These are phyloP conservation scores for Sporothrix inflata DNA, from an alignment of 2,329 filamentous ascomycete genomes.

Conservation along the genomic window DNA sequence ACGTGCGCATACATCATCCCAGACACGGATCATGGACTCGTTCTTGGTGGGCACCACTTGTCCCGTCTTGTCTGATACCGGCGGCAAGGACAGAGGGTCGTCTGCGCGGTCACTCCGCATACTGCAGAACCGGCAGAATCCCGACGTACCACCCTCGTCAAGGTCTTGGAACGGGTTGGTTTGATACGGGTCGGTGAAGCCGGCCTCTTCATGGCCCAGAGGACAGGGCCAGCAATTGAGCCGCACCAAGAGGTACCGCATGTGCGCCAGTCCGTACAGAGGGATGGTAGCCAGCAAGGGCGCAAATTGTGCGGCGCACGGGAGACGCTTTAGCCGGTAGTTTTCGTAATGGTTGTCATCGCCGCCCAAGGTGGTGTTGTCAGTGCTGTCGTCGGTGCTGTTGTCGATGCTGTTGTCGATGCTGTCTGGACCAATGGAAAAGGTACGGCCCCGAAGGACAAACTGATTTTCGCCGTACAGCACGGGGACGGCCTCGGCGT, in stretches of 20 bases:
- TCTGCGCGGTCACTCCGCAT: background rate
- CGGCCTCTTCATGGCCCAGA: background rate
- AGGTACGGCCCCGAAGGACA: background rate
- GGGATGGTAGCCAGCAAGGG: background rate
- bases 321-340: background rate
- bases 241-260: background rate
- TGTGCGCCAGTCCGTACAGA: background rate
- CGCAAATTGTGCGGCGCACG: background rate
- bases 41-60: background rate
- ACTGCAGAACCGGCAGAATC: background rate
- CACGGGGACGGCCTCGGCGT: background rate
- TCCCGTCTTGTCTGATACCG: background rate
- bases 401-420: background rate
- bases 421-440: background rate
- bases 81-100: background rate
- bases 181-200: background rate
- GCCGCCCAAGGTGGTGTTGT: no score
- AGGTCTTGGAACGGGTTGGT: background rate
- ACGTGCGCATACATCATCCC: background rate
- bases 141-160: background rate
- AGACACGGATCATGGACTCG: background rate
- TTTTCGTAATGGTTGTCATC: background rate
- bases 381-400: background rate
- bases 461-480: constrained; percentile 4
- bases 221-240: constrained; percentile 19